Base-by-base conservation (phyloP, 805 yeast genomes). In the Peterozyma xylosa region DNA sequence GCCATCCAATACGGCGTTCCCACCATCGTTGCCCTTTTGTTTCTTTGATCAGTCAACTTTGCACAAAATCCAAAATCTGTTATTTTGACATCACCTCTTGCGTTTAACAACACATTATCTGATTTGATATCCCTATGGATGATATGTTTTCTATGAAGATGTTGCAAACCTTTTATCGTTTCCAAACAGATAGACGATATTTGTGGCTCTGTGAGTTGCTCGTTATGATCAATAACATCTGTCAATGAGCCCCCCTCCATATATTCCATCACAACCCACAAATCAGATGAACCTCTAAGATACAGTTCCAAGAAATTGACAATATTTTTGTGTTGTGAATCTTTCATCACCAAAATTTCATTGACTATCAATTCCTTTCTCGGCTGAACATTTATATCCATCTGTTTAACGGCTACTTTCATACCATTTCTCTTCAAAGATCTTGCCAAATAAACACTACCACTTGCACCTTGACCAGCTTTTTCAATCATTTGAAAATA, bases 1-100 rank as follows among this genome's bases (percentile, higher is more conserved):
- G 99, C 99, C 99, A 93, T 93, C 99, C 99, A 93, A 62, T 93
- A 93, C 11, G 99, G 99, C 0, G 99, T 93, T 13, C 99, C 99
- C 14, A 93, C 99, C 96, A 93, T 88, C 4, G 99, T 93, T 3
- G 96, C 89, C 60, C 99, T 80, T 62, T 91, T 90, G 44, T 85
- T 70, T 51, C 86, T 84, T 43, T 77, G 75, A 51, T 84, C 95
- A 33, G 84, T 86, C 48, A 86, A 73, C 63, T 90, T 95, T 0
- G 99, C 99, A 67, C 99, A 93, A 68, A 91, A 93, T 0, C 74
- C 91, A 63, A 93, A 93, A 68, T 93, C 99, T 1, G 99, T 95
- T 45, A 93, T 80, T 64, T 93, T 95, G 43, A 93, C 95, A 45
- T 84, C 80, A 11, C 96, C 96, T 37, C 72, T 71, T 34, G 82